phyloP scores from a whole-genome alignment of 1,284 basidiomycete species.

The Paramarasmius palmivorus region DNA sequence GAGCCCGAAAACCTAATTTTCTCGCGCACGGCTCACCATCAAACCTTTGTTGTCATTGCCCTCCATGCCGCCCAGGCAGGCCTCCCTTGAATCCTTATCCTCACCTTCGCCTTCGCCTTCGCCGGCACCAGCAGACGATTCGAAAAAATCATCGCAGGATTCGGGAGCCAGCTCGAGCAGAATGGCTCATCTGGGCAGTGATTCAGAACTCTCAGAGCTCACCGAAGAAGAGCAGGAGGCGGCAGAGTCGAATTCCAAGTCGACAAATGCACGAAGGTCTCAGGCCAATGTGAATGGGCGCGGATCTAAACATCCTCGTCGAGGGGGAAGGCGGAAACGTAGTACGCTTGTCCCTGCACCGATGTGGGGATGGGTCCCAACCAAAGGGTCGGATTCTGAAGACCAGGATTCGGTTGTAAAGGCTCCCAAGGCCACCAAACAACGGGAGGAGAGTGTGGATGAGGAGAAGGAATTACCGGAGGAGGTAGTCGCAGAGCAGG shows the following conservation, averaged over 20 bases:
- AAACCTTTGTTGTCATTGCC: slow-evolving; percentile 32
- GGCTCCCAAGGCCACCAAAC: slow-evolving; percentile 17
- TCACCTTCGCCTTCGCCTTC: slow-evolving; percentile 57
- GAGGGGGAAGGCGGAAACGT: slow-evolving; percentile 53
- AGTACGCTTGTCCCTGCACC: slow-evolving; percentile 68
- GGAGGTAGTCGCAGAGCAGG: not conserved
- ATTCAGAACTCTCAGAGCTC: slow-evolving; percentile 78
- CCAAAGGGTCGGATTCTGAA: slow-evolving; percentile 48
- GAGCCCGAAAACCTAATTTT: slow-evolving; percentile 16
- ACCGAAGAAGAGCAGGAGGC: slow-evolving; percentile 74
- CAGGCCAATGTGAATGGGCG: slow-evolving; percentile 1
- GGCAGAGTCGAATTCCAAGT: slow-evolving; percentile 23
- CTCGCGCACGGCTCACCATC: slow-evolving; percentile 43
- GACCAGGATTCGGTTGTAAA: slow-evolving; percentile 40
- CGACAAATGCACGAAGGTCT: slow-evolving; percentile 9
- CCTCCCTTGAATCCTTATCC: slow-evolving; percentile 65
- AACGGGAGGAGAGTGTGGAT: slow-evolving; percentile 7
- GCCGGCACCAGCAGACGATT: slow-evolving; percentile 17
- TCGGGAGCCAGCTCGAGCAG: slow-evolving; percentile 33
- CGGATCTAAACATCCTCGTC: slow-evolving; percentile 21
- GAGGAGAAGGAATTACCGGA: slow-evolving; percentile 14
- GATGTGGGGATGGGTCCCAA: slow-evolving; percentile 78
- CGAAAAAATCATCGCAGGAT: slow-evolving; percentile 20
- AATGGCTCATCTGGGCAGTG: slow-evolving; percentile 47
- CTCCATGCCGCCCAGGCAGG: slow-evolving; percentile 54